phyloP scores from a whole-genome alignment of 176 grass and related monocot genomes.

The Zoysia pacifica region DNA sequence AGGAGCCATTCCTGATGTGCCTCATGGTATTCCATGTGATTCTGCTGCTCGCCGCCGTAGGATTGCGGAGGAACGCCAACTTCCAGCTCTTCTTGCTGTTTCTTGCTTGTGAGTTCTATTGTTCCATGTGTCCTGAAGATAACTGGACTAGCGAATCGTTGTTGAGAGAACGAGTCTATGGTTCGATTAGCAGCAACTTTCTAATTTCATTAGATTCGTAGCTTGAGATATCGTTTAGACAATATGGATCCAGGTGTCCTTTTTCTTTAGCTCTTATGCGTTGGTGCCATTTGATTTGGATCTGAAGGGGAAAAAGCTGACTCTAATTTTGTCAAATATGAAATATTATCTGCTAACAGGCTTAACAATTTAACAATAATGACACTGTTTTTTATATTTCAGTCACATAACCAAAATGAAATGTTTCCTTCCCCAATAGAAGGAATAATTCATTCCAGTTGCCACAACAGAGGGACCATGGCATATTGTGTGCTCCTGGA shows the following conservation, averaged over 20 bases:
- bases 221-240: background rate
- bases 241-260: background rate
- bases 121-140: background rate
- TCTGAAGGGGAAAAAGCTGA: background rate
- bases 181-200: background rate
- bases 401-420: background rate
- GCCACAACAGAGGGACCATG: background rate
- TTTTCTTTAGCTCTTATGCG: slow-evolving; percentile 8
- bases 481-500: background rate
- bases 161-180: background rate
- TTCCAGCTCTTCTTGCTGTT: slow-evolving; percentile 58
- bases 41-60: slow-evolving; percentile 53
- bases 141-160: background rate
- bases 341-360: background rate
- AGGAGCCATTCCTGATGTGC: slow-evolving; percentile 81
- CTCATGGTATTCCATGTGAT: slow-evolving; percentile 57
- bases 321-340: background rate
- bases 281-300: background rate
- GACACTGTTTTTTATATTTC: background rate
- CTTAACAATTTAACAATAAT: background rate
- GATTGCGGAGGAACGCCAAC: slow-evolving; percentile 57
- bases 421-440: background rate
- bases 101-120: slow-evolving; percentile 63
- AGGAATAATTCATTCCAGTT: background rate
- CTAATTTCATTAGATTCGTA: background rate